Evolutionary conservation across 2,329 filamentous ascomycete species (phyloP).

Genomic region (Akanthomyces dipterigenus): DNA sequence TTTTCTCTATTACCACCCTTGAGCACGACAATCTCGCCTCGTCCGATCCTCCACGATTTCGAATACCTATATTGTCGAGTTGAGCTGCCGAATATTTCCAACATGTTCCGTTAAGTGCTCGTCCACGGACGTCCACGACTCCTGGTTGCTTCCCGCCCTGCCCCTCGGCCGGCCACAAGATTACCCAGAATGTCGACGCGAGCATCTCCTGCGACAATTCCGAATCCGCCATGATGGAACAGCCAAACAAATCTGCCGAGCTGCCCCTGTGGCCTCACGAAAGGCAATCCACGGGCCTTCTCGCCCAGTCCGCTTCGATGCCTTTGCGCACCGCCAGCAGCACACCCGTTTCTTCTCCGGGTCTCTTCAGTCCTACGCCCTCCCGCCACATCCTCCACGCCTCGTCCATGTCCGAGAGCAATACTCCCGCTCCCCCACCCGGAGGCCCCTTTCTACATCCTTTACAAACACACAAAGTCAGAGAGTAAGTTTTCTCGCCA

Average conservation of each 20-base stretch:
- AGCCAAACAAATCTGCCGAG: conserved; percentile 12
- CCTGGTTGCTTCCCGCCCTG: conserved; percentile 3
- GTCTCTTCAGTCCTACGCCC: conserved; percentile 50
- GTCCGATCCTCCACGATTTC: background rate
- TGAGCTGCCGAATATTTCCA: background rate
- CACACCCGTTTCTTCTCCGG: conserved; percentile 55
- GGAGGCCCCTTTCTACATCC: conserved; percentile 62
- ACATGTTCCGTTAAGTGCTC: conserved; percentile 8
- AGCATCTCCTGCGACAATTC: conserved; percentile 11
- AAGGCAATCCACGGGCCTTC: conserved; percentile 1
- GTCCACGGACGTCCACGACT: conserved; percentile 10
- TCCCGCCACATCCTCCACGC: conserved; percentile 32
- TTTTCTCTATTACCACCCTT: background rate
- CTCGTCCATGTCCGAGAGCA: conserved; percentile 45
- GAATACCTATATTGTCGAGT: background rate
- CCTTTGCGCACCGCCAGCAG: conserved; percentile 44
- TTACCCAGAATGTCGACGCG: conserved; percentile 9
- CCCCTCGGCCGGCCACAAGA: conserved; percentile 4
- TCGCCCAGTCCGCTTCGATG: conserved; percentile 31
- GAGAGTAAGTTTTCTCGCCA: conserved; percentile 55
- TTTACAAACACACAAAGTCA: conserved; percentile 63
- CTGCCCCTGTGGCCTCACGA: conserved; percentile 5
- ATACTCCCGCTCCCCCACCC: conserved; percentile 41
- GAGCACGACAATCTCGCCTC: background rate
- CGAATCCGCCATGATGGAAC: conserved; percentile 14